Percentiles rank a stretch among this genome's conserved stretches.
Evolutionary conservation across 768 basidiomycete species (phyloP).

Genomic region (Amanita thiersii): DNA sequence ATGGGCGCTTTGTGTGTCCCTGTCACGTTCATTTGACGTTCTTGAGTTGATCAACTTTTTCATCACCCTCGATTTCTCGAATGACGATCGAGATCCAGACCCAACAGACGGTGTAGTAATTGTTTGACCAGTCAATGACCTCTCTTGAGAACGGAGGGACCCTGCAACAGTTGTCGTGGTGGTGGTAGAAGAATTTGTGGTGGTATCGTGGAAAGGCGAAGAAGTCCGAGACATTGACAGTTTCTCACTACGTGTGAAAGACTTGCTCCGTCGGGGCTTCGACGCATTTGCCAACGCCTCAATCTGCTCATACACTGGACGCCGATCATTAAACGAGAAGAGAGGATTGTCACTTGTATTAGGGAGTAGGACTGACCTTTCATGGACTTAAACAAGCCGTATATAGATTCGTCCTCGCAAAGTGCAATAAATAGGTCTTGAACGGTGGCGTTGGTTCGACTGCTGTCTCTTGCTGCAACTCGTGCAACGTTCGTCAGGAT

Average conservation of each 20-base stretch:
- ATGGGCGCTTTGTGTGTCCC: neutral
- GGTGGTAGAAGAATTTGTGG: constrained; percentile 8
- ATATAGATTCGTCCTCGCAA: constrained; percentile 85
- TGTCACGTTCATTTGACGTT: constrained; percentile 30
- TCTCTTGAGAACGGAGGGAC: constrained; percentile 32
- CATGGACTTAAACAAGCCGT: constrained; percentile 79
- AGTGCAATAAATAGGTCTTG: constrained; percentile 84
- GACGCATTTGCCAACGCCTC: constrained; percentile 54
- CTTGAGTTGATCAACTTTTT: constrained; percentile 45
- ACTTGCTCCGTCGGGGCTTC: constrained; percentile 60
- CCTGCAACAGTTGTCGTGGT: neutral
- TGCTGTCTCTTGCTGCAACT: constrained; percentile 81
- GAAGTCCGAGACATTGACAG: constrained; percentile 34
- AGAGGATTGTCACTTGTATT: neutral
- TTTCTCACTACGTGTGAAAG: constrained; percentile 50
- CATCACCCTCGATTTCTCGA: constrained; percentile 54
- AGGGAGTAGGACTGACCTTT: constrained; percentile 44
- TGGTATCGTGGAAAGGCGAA: constrained; percentile 37
- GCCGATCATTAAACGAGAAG: constrained; percentile 13
- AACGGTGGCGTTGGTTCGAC: constrained; percentile 62
- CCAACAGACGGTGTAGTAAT: constrained; percentile 17
- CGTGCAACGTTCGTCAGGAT: constrained; percentile 76
- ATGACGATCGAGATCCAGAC: constrained; percentile 42
- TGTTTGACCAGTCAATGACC: constrained; percentile 15
- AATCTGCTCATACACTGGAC: constrained; percentile 71